Percentiles rank a stretch among this genome's conserved stretches.
These are phyloP conservation scores for Racocetra persica DNA, from an alignment of 371 early-diverging fungal genomes.

Conservation along the genomic window DNA sequence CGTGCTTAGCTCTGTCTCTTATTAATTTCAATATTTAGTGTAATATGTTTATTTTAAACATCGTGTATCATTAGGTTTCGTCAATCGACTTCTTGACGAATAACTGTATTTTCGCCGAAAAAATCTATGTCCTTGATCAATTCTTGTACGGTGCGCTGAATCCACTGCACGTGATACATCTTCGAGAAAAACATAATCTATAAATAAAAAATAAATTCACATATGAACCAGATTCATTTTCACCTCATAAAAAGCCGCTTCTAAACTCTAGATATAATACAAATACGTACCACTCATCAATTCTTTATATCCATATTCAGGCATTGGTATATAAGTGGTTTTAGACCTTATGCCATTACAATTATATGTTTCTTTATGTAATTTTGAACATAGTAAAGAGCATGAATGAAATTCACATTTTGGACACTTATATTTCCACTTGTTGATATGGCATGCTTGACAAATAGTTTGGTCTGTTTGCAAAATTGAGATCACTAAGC, in stretches of 20 bases:
- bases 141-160: conserved; percentile 1
- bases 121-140: neutral
- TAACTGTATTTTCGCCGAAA: too few species aligned
- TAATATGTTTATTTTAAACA: too few species aligned
- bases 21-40: too few species aligned
- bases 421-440: conserved; percentile 41
- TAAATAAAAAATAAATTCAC: neutral
- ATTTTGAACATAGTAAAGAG: conserved; percentile 29
- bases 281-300: conserved; percentile 31
- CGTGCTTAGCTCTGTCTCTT: too few species aligned
- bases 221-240: too few species aligned
- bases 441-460: conserved; percentile 8
- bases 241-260: too few species aligned
- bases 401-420: conserved; percentile 26
- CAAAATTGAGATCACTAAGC: too few species aligned
- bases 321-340: neutral
- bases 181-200: conserved; percentile 41
- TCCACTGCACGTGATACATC: conserved; percentile 20
- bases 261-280: neutral
- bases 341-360: conserved; percentile 40
- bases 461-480: neutral
- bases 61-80: too few species aligned
- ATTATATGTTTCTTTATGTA: conserved; percentile 33
- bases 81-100: too few species aligned
- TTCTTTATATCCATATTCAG: conserved; percentile 40